Conservation (phyloP, 1,284 basidiomycete species). For the Ceratobasidium sp. region DNA sequence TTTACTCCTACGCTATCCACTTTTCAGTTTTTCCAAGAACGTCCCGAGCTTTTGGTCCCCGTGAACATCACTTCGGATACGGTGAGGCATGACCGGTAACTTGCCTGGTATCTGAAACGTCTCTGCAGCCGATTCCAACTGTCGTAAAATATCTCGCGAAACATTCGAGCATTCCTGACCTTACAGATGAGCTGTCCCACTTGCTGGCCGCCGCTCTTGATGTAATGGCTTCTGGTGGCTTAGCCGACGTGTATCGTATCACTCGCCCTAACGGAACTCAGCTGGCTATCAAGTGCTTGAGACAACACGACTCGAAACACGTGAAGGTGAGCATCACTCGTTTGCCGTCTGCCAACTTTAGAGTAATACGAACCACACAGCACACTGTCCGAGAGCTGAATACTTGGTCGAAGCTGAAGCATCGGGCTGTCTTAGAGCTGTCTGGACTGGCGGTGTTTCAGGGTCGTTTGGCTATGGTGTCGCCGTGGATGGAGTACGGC, state of each 20-base stretch:
- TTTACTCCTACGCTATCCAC: no score
- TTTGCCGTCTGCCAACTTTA: no score
- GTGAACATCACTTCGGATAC: neutral
- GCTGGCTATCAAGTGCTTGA: neutral
- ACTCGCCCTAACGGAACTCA: neutral
- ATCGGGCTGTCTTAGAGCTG: neutral
- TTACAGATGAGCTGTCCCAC: no score
- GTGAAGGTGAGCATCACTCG: neutral
- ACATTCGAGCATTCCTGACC: neutral
- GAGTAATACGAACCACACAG: neutral
- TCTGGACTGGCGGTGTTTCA: neutral
- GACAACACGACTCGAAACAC: neutral
- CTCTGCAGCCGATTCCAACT: neutral
- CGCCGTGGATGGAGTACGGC: no score
- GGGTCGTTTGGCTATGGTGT: neutral
- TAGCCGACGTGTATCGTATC: neutral
- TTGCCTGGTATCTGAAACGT: neutral
- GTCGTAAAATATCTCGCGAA: neutral
- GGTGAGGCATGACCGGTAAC: no score
- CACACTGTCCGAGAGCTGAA: neutral
- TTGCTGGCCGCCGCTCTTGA: neutral
- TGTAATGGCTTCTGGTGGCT: neutral
- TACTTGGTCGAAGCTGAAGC: conserved; percentile 4
- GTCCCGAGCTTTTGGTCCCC: neutral
- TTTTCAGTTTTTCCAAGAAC: neutral